These are phyloP conservation scores for Filobasidium floriforme DNA, from an alignment of 768 basidiomycete species.

Conservation along the genomic window DNA sequence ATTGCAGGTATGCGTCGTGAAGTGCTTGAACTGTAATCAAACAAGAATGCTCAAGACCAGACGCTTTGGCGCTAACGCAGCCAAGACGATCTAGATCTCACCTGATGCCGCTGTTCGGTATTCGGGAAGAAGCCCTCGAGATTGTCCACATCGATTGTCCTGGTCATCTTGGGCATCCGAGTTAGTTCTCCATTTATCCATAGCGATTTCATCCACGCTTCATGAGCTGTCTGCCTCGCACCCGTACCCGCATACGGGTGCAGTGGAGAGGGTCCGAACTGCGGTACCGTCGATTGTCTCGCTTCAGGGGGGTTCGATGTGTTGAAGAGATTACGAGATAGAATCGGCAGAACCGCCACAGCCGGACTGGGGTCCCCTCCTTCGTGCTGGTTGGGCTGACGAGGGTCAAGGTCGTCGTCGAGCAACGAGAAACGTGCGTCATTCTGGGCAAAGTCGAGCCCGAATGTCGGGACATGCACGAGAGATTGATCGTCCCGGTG, in stretches of 20 bases:
- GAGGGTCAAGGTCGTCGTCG: no score
- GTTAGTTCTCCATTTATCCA: background rate
- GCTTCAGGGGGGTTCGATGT: background rate
- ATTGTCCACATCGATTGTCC: conserved; percentile 13
- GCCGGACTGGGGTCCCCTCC: no score
- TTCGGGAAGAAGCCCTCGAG: conserved; percentile 18
- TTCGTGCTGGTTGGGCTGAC: no score
- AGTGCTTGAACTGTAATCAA: conserved; percentile 24
- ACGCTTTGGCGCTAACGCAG: background rate
- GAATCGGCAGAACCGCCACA: background rate
- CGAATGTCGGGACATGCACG: no score
- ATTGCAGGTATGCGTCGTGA: conserved; percentile 23
- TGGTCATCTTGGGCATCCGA: background rate
- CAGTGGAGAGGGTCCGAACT: background rate
- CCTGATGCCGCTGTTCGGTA: conserved; percentile 16
- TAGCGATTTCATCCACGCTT: background rate
- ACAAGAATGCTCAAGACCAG: background rate
- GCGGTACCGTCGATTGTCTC: no score
- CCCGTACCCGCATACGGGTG: background rate
- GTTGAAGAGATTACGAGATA: background rate
- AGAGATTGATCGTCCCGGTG: no score
- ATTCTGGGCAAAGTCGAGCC: no score
- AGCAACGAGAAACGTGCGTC: no score
- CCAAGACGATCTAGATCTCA: background rate
- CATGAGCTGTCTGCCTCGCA: background rate